phyloP scores from a whole-genome alignment of 2,329 filamentous ascomycete genomes.

The Venturia aucupariae region DNA sequence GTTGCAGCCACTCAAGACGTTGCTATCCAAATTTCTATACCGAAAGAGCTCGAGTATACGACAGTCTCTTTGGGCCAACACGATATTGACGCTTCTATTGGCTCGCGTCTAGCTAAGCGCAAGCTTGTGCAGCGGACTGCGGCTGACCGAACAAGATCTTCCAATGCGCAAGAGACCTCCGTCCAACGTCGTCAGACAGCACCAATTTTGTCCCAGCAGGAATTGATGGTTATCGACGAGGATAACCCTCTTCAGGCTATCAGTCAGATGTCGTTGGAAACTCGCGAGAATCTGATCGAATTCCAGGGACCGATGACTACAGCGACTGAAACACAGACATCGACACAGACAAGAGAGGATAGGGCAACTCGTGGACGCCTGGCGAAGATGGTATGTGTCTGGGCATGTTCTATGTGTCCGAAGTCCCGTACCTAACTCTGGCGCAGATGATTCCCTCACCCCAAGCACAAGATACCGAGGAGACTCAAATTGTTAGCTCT shows the following conservation, averaged over 20 bases:
- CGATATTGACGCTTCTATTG: slow-evolving; percentile 23
- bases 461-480: slow-evolving; percentile 1
- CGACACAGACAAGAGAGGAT: slow-evolving; percentile 9
- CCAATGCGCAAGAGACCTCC: neutral
- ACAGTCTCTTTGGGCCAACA: slow-evolving; percentile 20
- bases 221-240: neutral
- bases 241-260: neutral
- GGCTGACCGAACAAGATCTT: neutral
- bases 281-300: neutral
- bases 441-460: neutral
- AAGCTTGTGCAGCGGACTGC: neutral
- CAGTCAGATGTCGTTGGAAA: neutral
- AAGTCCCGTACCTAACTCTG: neutral
- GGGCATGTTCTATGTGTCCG: neutral
- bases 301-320: neutral
- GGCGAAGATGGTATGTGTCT: neutral
- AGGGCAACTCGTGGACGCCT: neutral
- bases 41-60: slow-evolving; percentile 18
- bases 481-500: slow-evolving; percentile 4
- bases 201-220: neutral
- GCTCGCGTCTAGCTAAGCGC: neutral
- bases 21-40: neutral
- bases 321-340: slow-evolving; percentile 1
- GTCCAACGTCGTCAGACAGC: neutral
- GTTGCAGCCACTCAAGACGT: neutral